Percentiles rank a stretch among this genome's conserved stretches.
Evolutionary conservation across 768 basidiomycete species (phyloP).

Genomic region (Fomitopsis serialis): DNA sequence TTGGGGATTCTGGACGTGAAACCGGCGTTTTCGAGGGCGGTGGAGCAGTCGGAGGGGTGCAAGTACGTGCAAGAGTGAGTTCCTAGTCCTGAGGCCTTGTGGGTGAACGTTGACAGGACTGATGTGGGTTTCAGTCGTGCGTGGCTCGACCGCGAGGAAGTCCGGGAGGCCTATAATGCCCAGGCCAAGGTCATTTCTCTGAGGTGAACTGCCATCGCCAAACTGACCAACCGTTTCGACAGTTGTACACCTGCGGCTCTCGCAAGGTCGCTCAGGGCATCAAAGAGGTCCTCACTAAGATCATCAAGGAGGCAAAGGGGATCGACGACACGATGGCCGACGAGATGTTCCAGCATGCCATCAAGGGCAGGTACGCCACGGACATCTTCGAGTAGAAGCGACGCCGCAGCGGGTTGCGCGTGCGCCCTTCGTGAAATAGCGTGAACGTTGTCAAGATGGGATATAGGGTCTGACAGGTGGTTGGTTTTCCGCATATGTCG

Average conservation of each 20-base stretch:
- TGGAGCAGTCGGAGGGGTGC: slow-evolving; percentile 19
- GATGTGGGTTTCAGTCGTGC: slow-evolving; percentile 27
- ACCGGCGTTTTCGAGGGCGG: slow-evolving; percentile 31
- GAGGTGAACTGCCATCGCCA: not conserved
- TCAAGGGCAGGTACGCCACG: slow-evolving; percentile 36
- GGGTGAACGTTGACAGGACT: not conserved
- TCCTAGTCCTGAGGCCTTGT: not conserved
- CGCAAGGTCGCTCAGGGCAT: slow-evolving; percentile 34
- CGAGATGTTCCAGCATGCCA: slow-evolving; percentile 27
- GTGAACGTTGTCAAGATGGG: too few species aligned
- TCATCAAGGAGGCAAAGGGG: slow-evolving; percentile 25
- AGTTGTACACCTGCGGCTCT: slow-evolving; percentile 43
- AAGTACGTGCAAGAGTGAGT: slow-evolving; percentile 27
- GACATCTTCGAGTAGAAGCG: slow-evolving; percentile 40
- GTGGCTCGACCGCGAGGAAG: slow-evolving; percentile 36
- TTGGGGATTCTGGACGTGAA: slow-evolving; percentile 39
- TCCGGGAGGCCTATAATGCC: slow-evolving; percentile 25
- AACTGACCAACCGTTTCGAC: not conserved
- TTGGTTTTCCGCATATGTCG: too few species aligned
- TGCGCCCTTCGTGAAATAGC: too few species aligned
- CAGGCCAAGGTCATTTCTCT: slow-evolving; percentile 29
- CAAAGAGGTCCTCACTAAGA: slow-evolving; percentile 30
- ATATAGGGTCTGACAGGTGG: too few species aligned
- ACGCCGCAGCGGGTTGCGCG: too few species aligned
- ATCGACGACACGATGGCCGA: slow-evolving; percentile 24